These are phyloP conservation scores for Ophiostoma perfectum DNA, from an alignment of 2,329 filamentous ascomycete species.

Conservation along the genomic window DNA sequence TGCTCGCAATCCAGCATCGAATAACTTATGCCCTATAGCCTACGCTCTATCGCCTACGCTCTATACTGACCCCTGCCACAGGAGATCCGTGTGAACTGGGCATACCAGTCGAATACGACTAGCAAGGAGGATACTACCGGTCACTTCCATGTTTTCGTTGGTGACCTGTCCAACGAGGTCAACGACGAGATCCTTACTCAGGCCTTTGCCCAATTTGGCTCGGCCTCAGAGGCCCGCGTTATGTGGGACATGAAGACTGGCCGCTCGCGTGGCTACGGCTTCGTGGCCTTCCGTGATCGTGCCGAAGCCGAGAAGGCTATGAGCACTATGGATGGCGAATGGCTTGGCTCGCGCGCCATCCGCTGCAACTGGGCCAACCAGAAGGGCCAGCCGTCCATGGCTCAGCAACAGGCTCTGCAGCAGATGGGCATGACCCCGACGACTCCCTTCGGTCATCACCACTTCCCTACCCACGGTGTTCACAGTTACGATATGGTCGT, in stretches of 20 bases:
- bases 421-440: conserved; percentile 98
- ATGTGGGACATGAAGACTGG: conserved; percentile 99
- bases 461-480: conserved; percentile 93
- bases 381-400: conserved; percentile 98
- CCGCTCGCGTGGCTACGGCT: conserved; percentile 92
- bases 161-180: conserved; percentile 95
- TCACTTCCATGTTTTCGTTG: conserved; percentile 98
- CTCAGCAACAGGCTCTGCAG: conserved; percentile 93
- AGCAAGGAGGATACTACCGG: conserved; percentile 97
- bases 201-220: conserved; percentile 93
- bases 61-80: conserved; percentile 35
- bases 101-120: conserved; percentile 89
- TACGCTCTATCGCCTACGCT: neutral
- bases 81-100: conserved; percentile 99
- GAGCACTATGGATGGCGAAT: conserved; percentile 97
- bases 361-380: conserved; percentile 99
- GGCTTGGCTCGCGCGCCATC: conserved; percentile 95
- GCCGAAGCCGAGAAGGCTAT: conserved; percentile 91
- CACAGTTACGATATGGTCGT: conserved; percentile 98
- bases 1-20: neutral
- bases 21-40: neutral
- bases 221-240: conserved; percentile 92
- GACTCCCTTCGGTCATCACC: conserved; percentile 92
- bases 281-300: conserved; percentile 94
- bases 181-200: conserved; percentile 92